Evolutionary conservation across 352 stramenopile species (phyloP).

Genomic region (Plasmopara viticola): DNA sequence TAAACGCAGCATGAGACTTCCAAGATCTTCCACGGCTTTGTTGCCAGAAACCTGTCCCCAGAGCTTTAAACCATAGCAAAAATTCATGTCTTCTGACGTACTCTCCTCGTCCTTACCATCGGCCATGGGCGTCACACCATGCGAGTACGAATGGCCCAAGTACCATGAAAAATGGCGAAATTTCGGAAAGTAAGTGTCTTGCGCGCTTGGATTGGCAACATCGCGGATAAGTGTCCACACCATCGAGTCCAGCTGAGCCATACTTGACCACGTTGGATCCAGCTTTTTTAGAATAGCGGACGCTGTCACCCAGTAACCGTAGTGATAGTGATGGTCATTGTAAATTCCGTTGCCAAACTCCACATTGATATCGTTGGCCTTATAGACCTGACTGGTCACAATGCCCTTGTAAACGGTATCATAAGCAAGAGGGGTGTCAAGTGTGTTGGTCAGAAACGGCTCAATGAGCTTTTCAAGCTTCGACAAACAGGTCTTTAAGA

Average conservation of each 20-base stretch:
- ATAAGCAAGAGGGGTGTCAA: slow-evolving; percentile 54
- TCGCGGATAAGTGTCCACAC: slow-evolving; percentile 67
- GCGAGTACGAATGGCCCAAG: slow-evolving; percentile 68
- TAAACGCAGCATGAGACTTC: slow-evolving; percentile 67
- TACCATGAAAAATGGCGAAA: slow-evolving; percentile 80
- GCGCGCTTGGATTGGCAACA: slow-evolving; percentile 55
- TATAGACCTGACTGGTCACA: slow-evolving; percentile 45
- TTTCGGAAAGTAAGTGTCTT: slow-evolving; percentile 56
- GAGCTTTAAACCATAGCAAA: slow-evolving; percentile 75
- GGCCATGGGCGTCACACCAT: slow-evolving; percentile 54
- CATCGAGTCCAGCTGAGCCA: slow-evolving; percentile 54
- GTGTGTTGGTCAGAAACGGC: slow-evolving; percentile 57
- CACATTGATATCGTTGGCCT: slow-evolving; percentile 43
- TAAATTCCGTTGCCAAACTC: slow-evolving; percentile 80
- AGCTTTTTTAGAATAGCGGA: slow-evolving; percentile 66
- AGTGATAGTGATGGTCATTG: slow-evolving; percentile 84
- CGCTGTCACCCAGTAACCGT: slow-evolving; percentile 70
- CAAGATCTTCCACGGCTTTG: slow-evolving; percentile 54
- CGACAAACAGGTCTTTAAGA: slow-evolving; percentile 43
- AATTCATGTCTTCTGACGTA: slow-evolving; percentile 76
- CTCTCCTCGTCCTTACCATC: slow-evolving; percentile 77
- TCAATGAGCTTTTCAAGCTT: slow-evolving; percentile 55
- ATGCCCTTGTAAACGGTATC: slow-evolving; percentile 70
- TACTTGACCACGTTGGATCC: slow-evolving; percentile 49
- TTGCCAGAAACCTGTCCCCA: slow-evolving; percentile 61